phyloP scores from a whole-genome alignment of 2,329 filamentous ascomycete genomes.

The Cytospora piceicola region DNA sequence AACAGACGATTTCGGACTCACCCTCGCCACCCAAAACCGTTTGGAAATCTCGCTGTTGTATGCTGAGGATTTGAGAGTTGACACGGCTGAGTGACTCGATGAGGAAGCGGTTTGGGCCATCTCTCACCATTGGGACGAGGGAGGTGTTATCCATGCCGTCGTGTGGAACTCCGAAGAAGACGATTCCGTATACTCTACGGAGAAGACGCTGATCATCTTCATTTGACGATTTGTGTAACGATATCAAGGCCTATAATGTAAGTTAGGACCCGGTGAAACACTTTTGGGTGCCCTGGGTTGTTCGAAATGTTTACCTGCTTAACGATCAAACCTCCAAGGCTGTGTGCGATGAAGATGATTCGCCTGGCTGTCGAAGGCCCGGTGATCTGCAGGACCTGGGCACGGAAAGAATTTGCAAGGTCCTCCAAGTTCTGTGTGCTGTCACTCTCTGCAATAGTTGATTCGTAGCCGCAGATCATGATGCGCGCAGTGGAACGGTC shows the following conservation, averaged over 20 bases:
- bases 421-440: constrained; percentile 2
- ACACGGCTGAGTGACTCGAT: too few relatives aligned
- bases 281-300: too few relatives aligned
- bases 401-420: neutral
- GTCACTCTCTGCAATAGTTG: neutral
- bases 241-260: neutral
- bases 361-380: neutral
- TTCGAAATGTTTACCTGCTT: neutral
- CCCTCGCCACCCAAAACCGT: too few relatives aligned
- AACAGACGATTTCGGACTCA: too few relatives aligned
- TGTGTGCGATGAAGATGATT: neutral
- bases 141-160: constrained; percentile 33
- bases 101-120: constrained; percentile 24
- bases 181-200: constrained; percentile 28
- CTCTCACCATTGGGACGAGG: constrained; percentile 32
- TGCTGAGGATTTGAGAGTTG: too few relatives aligned
- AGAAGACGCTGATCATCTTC: constrained; percentile 23
- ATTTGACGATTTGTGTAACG: constrained; percentile 15
- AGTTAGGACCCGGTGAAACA: neutral
- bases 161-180: constrained; percentile 33
- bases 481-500: neutral
- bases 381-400: neutral
- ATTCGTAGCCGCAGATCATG: neutral
- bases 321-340: neutral
- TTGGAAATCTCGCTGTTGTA: too few relatives aligned